Evolutionary conservation across 192 early-diverging fungal genomes (phyloP), one percentile per base, ranked within the genome.

Genomic region (Coemansia sp.): DNA sequence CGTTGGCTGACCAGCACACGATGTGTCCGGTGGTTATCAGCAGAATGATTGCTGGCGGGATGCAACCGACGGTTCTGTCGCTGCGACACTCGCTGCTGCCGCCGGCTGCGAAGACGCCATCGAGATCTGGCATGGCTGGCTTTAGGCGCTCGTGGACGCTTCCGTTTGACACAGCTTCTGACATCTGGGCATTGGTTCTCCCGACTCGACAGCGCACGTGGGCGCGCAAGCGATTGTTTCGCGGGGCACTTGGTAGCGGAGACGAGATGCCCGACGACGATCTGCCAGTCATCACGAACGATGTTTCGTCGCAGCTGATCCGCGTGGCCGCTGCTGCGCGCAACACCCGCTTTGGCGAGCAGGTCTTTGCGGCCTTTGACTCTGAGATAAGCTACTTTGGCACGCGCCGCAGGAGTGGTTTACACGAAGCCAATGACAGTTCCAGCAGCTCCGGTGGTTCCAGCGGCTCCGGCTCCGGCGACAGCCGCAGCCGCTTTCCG

Each of bases 261-360:
- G 26, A 21, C 5, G 26, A 22, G 7, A 22, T 40, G 21, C 48
- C 43, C 8, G 62, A 11, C 7, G 52, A 59, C 40, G 62, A 65
- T n/a, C 62, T 49, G 47, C 77, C 77, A 9, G 77, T 80, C 16
- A 72, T 80, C 56, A 73, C 74, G 40, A 80, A 74, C 59, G 77
- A 80, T 63, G 59, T 80, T 48, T 72, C 77, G 3, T 61, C 72
- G 26, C 77, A 80, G 69, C 60, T 74, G 43, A 74, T 80, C 18
- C 72, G 77, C 7, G 65, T 74, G 15, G 77, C 77, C 18, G 72
- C 77, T 9, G 64, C 62, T 52, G 77, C 72, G n/a, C 72, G 69
- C 32, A 57, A 70, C n/a, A 63, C 68, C 15, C 65, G 68, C 39
- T 80, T 80, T 72, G 77, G 77, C 51, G 69, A 80, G 39, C 59